Evolutionary conservation across 1,139 yeast genomes (phyloP), one percentile per base, ranked within the genome.

Genomic region (Scheffersomyces segobiensis): DNA sequence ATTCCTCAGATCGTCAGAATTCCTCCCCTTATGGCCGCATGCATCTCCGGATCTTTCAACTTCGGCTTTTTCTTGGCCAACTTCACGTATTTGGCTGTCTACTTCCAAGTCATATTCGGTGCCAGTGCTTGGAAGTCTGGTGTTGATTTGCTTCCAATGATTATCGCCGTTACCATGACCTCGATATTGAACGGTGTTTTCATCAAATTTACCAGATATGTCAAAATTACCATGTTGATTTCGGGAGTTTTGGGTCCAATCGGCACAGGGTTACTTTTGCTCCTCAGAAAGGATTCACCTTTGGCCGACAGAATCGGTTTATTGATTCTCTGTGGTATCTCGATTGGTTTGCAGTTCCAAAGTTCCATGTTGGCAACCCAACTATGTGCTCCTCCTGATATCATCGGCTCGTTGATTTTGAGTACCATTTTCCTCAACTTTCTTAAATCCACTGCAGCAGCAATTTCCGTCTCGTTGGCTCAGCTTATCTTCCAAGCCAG

Each of bases 71-170:
- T 84, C 66, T 77, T 85, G 76, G 65, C 77, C 14, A 62, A 69
- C 20, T 66, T 77, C 17, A 75, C 80, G 19, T 85, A 78, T 63
- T 65, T 84, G 50, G 77, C 87, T 5, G 74, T 84, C 42, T 85
- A 81, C 65, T 85, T 84, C 69, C 88, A 86, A 68, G 81, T 83
- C 18, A 78, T 80, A 24, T 72, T 72, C 56, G 72, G 75, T 56
- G 78, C 77, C 46, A 65, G 75, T 21, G 82, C 90, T 1, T 79
- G 84, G 74, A 75, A 79, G 60, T 83, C 90, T 0, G 89, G 91
- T 49, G 71, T 86, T 48, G 82, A 82, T 62, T 68, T 86, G 59
- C 69, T 87, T 46, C 87, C 90, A 1, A 63, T 79, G 62, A 78
- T 86, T 51, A 68, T 87, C 46, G 72, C 87, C 2, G 80, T 85